A percentile compares a stretch with the other conserved stretches of the same genome.
phyloP scores from a whole-genome alignment of 106 monocot genomes.

The Allium cepa region DNA sequence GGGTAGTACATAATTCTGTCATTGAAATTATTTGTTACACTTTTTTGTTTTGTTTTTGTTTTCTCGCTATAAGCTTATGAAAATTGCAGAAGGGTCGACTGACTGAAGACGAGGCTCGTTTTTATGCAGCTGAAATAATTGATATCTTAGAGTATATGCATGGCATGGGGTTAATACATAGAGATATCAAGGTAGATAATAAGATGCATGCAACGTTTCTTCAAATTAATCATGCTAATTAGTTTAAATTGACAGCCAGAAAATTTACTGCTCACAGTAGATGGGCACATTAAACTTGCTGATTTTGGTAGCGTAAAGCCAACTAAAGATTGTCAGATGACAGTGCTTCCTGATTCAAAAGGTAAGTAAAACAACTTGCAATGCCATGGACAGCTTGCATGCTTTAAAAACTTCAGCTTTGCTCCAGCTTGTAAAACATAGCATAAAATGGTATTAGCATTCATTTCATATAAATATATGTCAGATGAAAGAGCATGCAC shows the following conservation, averaged over 20 bases:
- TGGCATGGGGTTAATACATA: constrained; percentile 84
- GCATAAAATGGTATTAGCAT: too few species aligned
- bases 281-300: constrained; percentile 94
- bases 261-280: constrained; percentile 82
- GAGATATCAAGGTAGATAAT: constrained; percentile 87
- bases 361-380: constrained; percentile 25
- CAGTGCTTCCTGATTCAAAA: constrained; percentile 71
- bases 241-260: constrained; percentile 72
- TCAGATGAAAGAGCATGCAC: constrained; percentile 88
- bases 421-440: too few species aligned
- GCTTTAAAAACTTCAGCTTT: too few species aligned
- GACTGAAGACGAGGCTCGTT: constrained; percentile 82
- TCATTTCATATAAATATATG: neutral
- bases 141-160: constrained; percentile 96
- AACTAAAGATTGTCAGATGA: constrained; percentile 56
- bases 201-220: constrained; percentile 4
- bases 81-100: constrained; percentile 71
- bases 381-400: too few species aligned
- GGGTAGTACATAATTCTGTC: constrained; percentile 29
- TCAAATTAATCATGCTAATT: constrained; percentile 14
- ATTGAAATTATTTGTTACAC: constrained; percentile 1
- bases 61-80: neutral
- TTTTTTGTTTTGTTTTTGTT: neutral
- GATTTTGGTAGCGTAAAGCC: constrained; percentile 98
- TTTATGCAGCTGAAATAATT: constrained; percentile 97